phyloP scores from a whole-genome alignment of 257 asterid species.

The Solanum pinnatisectum region DNA sequence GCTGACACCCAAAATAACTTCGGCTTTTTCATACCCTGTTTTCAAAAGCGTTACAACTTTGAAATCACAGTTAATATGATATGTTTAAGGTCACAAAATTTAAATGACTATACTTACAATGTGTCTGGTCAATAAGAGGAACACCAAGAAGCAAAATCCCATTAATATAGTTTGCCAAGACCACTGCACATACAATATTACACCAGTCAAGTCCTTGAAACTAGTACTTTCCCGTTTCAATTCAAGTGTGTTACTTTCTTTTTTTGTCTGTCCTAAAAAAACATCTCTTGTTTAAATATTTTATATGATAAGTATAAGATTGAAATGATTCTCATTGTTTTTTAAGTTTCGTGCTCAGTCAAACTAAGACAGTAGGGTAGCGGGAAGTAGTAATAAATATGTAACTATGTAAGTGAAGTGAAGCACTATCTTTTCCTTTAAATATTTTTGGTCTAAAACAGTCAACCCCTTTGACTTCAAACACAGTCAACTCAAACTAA shows the following conservation, averaged over 20 bases:
- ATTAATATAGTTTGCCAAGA: slow-evolving; percentile 87
- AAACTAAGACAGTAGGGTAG: not conserved
- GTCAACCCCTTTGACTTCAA: not conserved
- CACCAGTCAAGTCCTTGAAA: not conserved
- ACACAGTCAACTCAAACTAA: not conserved
- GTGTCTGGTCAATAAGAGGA: slow-evolving; percentile 69
- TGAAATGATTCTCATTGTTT: not conserved
- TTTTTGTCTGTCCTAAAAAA: not conserved
- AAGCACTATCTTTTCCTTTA: not conserved
- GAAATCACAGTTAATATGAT: too few species aligned
- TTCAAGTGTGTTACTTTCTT: not conserved
- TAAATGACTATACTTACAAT: slow-evolving; percentile 28
- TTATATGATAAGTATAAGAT: not conserved
- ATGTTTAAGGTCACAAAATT: not conserved
- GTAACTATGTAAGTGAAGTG: not conserved
- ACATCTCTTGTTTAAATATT: not conserved
- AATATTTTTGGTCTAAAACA: not conserved
- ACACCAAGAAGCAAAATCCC: slow-evolving; percentile 73
- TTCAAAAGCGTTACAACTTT: not conserved
- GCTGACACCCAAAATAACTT: slow-evolving; percentile 92
- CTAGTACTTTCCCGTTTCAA: not conserved
- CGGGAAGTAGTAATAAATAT: not conserved
- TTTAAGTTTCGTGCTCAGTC: too few species aligned
- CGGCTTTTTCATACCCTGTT: slow-evolving; percentile 70
- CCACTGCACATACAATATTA: slow-evolving; percentile 50